phyloP scores from a whole-genome alignment of 768 basidiomycete species.

The Scleroderma bovista region DNA sequence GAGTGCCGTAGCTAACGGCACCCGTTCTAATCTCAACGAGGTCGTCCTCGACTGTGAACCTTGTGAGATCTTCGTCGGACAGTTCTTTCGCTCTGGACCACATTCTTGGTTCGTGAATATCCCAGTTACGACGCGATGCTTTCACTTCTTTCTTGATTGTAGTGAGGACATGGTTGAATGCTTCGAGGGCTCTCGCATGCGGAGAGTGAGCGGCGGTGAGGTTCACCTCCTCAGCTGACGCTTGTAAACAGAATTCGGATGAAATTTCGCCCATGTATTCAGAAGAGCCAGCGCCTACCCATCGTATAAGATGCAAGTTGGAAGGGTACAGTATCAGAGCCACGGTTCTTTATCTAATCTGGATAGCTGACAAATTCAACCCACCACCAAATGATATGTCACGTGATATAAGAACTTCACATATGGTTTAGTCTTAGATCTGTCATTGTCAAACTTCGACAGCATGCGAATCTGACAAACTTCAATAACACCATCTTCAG shows the following conservation, averaged over 20 bases:
- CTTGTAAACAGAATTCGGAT: slow-evolving; percentile 31
- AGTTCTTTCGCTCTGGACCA: slow-evolving; percentile 56
- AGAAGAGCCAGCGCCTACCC: slow-evolving; percentile 17
- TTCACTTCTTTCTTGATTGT: slow-evolving; percentile 62
- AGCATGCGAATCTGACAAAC: no score
- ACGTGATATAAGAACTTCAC: no score
- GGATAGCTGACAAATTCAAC: not conserved
- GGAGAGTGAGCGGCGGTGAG: slow-evolving; percentile 60
- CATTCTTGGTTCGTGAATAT: slow-evolving; percentile 55
- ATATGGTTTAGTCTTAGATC: no score
- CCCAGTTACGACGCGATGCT: slow-evolving; percentile 64
- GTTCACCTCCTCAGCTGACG: slow-evolving; percentile 49
- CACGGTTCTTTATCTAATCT: not conserved
- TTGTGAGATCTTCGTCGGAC: slow-evolving; percentile 46
- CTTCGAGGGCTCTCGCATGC: slow-evolving; percentile 54
- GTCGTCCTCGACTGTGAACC: slow-evolving; percentile 44
- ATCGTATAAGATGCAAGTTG: slow-evolving; percentile 6
- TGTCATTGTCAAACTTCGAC: no score
- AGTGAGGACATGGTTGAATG: slow-evolving; percentile 51
- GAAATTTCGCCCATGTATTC: not conserved
- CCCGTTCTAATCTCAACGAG: slow-evolving; percentile 48
- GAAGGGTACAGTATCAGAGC: not conserved
- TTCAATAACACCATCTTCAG: no score
- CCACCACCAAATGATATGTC: no score
- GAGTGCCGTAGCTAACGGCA: slow-evolving; percentile 58